Percentiles rank a stretch among this genome's conserved stretches.
Conservation (phyloP, 768 basidiomycete genomes). For the Mycena filopes region DNA sequence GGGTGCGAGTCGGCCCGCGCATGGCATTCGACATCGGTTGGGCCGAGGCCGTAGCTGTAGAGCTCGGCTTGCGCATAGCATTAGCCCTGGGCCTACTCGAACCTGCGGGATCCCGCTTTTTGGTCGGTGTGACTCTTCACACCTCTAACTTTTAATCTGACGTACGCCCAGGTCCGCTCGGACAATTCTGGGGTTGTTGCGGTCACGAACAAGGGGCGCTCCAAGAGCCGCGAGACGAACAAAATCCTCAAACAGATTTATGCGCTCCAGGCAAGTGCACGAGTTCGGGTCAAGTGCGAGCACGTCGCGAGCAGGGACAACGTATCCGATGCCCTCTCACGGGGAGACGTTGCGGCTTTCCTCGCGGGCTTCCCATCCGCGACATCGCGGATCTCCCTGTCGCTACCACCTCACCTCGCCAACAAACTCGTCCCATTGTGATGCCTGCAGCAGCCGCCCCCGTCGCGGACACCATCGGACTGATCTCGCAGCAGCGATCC, state of each 20-base stretch:
- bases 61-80: constrained; percentile 42
- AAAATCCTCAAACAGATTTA: constrained; percentile 41
- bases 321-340: constrained; percentile 44
- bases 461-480: not conserved
- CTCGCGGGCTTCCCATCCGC: constrained; percentile 31
- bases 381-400: constrained; percentile 23
- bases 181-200: constrained; percentile 49
- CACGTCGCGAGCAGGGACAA: constrained; percentile 40
- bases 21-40: constrained; percentile 48
- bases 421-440: constrained; percentile 33
- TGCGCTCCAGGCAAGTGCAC: constrained; percentile 23
- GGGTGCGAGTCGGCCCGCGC: constrained; percentile 41
- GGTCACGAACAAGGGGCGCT: constrained; percentile 43
- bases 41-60: constrained; percentile 52
- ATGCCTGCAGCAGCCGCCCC: not conserved
- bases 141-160: too few relatives aligned
- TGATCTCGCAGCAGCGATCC: not conserved
- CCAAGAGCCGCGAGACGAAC: constrained; percentile 41
- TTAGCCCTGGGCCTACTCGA: constrained; percentile 12
- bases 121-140: too few relatives aligned
- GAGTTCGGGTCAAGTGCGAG: constrained; percentile 21
- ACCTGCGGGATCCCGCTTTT: constrained; percentile 15
- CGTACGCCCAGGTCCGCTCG: constrained; percentile 41
- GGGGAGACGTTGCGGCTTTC: constrained; percentile 40
- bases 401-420: too few relatives aligned